Base-by-base conservation (phyloP, 306 rosid genomes). In the Quercus parvula region DNA sequence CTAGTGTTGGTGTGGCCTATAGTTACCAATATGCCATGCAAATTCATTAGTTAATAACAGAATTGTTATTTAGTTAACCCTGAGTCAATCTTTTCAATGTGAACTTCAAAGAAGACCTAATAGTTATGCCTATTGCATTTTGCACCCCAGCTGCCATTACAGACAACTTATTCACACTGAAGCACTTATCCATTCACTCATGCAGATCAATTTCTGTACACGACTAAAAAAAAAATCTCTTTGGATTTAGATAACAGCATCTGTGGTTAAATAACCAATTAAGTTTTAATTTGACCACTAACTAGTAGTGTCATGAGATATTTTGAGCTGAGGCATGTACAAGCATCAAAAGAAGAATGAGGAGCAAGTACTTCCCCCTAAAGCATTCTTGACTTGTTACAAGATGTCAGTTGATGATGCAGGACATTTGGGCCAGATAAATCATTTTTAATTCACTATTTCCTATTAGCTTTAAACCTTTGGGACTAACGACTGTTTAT, bases 1-100 rank as follows among this genome's bases (percentile, higher is more conserved):
- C 99, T 69, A 94, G 84, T 78, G 97, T 92, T 74, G 99, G 97
- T 13, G 97, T 82, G 77, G 99, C 97, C 97, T 92, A 51, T 71
- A 78, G 77, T 20, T 11, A 75, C 58, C 70, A 81, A 71, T 51
- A 25, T 31, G 56, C 58, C 56, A 41, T 46, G 24, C 66, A 81
- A 82, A 63, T 74, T 41, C 57, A 57, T 74, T 66, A 46, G 72
- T 51, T 75, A 27, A 66, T 1, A 71, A 5, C 63, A 63, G 44
- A 19, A 56, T 20, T 64, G 11, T 10, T 3, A 1, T 8, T n/a
- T 11, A 35, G 20, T 68, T 35, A 35, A 67, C 1, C 51, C 27
- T 3, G 6, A 14, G 52, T 9, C 72, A 19, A 6, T 35, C 52
- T 68, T 68, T 35, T 68, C 72, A 30, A 35, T n/a, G 35, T 35